These are phyloP conservation scores for Straminergon stramineum DNA, from an alignment of 225 moss, liverwort and hornwort species.

Conservation along the genomic window DNA sequence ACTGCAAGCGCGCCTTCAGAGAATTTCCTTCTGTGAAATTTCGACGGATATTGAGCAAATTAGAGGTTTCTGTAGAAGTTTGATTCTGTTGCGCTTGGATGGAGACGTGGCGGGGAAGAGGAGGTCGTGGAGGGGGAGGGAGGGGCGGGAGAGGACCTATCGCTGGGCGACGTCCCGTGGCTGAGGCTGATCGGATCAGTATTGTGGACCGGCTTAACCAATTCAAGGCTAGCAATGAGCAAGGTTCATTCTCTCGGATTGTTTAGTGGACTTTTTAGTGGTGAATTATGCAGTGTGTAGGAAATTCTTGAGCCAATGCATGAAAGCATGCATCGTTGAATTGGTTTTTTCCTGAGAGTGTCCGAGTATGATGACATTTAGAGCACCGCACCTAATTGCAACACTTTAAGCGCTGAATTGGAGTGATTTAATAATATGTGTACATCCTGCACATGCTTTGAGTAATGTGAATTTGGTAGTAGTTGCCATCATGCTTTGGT, in stretches of 20 bases:
- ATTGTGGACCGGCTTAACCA: constrained; percentile 72
- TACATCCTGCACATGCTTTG: background rate
- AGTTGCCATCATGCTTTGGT: background rate
- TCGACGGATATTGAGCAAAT: background rate
- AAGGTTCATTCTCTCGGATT: constrained; percentile 34
- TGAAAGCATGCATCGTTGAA: background rate
- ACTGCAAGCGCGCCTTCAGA: background rate
- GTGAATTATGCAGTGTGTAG: background rate
- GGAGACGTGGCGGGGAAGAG: constrained; percentile 18
- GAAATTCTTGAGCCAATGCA: background rate
- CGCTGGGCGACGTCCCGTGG: constrained; percentile 68
- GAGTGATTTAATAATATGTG: background rate
- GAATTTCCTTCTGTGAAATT: background rate
- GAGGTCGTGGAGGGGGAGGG: constrained; percentile 8
- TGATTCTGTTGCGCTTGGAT: background rate
- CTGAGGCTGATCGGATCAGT: constrained; percentile 88
- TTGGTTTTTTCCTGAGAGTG: background rate
- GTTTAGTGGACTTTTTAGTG: background rate
- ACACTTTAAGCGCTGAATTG: background rate
- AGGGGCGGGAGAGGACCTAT: constrained; percentile 20
- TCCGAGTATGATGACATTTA: background rate
- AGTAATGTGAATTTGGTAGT: background rate
- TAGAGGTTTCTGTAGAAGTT: background rate
- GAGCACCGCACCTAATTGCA: background rate
- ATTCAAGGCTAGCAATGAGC: constrained; percentile 59